Evolutionary conservation across 768 basidiomycete genomes (phyloP).

Genomic region (Russula foetens): DNA sequence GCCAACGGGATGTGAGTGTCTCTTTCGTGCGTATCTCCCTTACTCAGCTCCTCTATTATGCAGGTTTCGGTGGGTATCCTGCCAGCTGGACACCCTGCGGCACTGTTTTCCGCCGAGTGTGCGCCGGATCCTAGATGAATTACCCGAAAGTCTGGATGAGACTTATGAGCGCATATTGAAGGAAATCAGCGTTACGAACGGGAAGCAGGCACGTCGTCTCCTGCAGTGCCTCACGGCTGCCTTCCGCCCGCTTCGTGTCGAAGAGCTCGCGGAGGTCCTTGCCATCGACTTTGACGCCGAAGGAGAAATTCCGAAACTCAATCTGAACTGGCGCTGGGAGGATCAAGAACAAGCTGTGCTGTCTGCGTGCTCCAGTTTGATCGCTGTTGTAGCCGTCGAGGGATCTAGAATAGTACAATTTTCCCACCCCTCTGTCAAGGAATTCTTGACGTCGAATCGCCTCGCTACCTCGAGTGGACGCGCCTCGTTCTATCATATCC

Average conservation of each 20-base stretch:
- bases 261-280: not conserved
- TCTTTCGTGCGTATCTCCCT: not conserved
- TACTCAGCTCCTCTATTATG: not conserved
- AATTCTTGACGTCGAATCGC: not conserved
- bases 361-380: not conserved
- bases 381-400: not conserved
- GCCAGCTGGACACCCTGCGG: not conserved
- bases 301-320: not conserved
- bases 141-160: not conserved
- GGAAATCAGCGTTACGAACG: not conserved
- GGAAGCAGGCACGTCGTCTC: not conserved
- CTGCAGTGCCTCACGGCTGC: conserved; percentile 1
- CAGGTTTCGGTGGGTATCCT: conserved; percentile 2
- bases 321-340: not conserved
- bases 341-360: not conserved
- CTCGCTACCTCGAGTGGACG: not conserved
- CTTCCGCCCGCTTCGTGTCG: not conserved
- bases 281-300: not conserved
- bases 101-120: not conserved
- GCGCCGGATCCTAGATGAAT: not conserved
- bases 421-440: not conserved
- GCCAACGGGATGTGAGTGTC: not conserved
- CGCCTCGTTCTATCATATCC: not conserved
- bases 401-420: not conserved
- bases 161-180: conserved; percentile 1